Conservation (phyloP, 225 moss, liverwort and hornwort species). For the Pleurozium schreberi region DNA sequence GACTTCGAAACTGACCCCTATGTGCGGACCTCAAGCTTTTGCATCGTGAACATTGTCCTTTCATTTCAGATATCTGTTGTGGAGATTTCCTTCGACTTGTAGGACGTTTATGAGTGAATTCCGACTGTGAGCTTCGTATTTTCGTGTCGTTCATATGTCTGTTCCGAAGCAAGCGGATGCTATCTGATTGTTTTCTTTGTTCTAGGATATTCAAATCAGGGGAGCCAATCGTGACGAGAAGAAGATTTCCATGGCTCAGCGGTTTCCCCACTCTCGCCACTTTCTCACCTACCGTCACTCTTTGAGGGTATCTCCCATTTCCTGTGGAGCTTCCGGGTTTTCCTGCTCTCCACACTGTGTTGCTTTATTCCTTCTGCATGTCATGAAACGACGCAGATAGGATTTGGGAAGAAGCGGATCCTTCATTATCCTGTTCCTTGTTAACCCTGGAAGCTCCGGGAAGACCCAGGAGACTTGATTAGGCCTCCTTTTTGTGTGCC, state of each 20-base stretch:
- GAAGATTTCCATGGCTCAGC: slow-evolving; percentile 35
- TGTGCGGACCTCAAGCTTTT: slow-evolving; percentile 7
- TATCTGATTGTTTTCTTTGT: background rate
- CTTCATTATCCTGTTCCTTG: background rate
- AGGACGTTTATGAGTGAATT: background rate
- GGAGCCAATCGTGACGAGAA: slow-evolving; percentile 56
- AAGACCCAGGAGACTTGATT: no score
- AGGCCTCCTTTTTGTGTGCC: no score
- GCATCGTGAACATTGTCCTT: background rate
- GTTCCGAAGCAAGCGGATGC: background rate
- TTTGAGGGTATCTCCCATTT: slow-evolving; percentile 22
- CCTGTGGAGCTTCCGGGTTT: background rate
- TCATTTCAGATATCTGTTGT: background rate
- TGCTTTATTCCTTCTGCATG: background rate
- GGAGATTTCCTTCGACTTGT: background rate
- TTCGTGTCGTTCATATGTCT: background rate
- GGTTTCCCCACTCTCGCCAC: slow-evolving; percentile 33
- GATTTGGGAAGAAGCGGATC: background rate
- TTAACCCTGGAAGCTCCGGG: no score
- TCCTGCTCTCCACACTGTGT: background rate
- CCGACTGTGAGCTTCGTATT: background rate
- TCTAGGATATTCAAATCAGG: slow-evolving; percentile 71
- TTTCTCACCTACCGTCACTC: slow-evolving; percentile 56
- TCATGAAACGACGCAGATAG: background rate
- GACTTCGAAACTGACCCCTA: slow-evolving; percentile 63